These are phyloP conservation scores for Emmonsia crescens DNA, from an alignment of 2,329 filamentous ascomycete species.

Conservation along the genomic window DNA sequence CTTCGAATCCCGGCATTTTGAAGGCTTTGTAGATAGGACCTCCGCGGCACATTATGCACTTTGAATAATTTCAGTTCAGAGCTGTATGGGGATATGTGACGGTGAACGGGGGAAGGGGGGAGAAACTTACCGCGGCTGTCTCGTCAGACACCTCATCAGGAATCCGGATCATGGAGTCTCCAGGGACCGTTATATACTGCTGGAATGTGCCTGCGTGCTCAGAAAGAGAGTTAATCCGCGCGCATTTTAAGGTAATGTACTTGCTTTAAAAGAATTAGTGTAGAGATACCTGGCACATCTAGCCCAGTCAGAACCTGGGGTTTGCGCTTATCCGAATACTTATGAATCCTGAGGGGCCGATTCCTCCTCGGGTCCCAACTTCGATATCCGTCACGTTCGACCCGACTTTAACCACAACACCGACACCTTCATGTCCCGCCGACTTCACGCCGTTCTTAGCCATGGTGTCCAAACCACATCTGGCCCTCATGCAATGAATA, in stretches of 20 bases:
- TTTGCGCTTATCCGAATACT: too few species aligned
- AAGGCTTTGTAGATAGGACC: constrained; percentile 49
- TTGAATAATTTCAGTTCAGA: too few species aligned
- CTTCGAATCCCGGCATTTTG: constrained; percentile 38
- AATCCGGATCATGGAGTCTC: constrained; percentile 44
- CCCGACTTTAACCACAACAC: constrained; percentile 47
- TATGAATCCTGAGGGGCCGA: too few species aligned
- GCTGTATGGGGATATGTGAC: constrained; percentile 15
- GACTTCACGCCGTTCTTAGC: too few species aligned
- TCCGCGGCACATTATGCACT: constrained; percentile 51
- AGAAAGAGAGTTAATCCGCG: not conserved
- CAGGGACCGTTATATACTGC: constrained; percentile 48
- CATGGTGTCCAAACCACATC: too few species aligned
- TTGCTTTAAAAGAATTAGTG: too few species aligned
- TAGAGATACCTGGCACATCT: constrained; percentile 14
- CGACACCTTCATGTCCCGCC: constrained; percentile 50
- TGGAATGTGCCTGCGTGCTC: constrained; percentile 40
- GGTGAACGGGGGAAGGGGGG: not conserved
- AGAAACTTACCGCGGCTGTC: constrained; percentile 34
- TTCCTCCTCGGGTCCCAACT: constrained; percentile 44
- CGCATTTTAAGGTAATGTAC: not conserved
- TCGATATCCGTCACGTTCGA: constrained; percentile 43
- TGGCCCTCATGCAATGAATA: too few species aligned
- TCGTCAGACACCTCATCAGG: constrained; percentile 46
- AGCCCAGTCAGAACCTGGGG: constrained; percentile 37